Evolutionary conservation across 306 rosid species (phyloP), one percentile per base, ranked within the genome.

Genomic region (Datisca glomerata): DNA sequence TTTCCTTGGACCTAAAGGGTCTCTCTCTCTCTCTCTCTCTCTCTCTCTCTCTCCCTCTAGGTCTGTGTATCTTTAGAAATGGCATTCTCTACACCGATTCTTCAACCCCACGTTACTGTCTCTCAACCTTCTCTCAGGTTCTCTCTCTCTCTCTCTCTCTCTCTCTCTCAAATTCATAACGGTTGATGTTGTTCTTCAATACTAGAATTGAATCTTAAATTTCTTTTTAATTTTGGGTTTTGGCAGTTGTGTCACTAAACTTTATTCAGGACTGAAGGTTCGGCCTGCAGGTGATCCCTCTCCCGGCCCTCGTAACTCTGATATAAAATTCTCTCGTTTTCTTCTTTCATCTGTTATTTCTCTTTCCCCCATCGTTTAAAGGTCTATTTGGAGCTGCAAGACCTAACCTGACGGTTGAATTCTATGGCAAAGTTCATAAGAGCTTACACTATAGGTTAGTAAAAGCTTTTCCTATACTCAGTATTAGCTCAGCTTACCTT

Each of bases 211-310:
- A 4, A 12, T 53, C 12, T 49, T 15, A 2, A 34, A 14, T n/a
- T n/a, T n/a, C 9, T 16, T 41, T 21, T 16, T 25, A 33, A 7
- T 33, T 39, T n/a, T 35, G 28, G 55, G 24, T 42, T 8, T 3
- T 53, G 24, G 35, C 68, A 89, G 98, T 51, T 51, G 50, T 43
- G 45, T 63, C n/a, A 61, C 85, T 12, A 89, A 75, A 61, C 67
- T 80, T 55, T 77, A 70, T 67, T 68, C 95, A 4, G 93, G 93
- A 34, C 41, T 89, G 53, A 89, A 72, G 67, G 84, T 60, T 63
- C 93, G 79, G 69, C 63, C 86, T 64, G 14, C 68, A 28, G 42
- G 94, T 73, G 18, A 18, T 59, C 7, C 33, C 34, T 52, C 18
- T 51, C 9, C 13, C 22, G 37, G 34, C 18, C 16, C 24, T 11